Percentiles rank a stretch among this genome's conserved stretches.
These are phyloP conservation scores for Citeromyces siamensis DNA, from an alignment of 1,139 yeast genomes.

Conservation along the genomic window DNA sequence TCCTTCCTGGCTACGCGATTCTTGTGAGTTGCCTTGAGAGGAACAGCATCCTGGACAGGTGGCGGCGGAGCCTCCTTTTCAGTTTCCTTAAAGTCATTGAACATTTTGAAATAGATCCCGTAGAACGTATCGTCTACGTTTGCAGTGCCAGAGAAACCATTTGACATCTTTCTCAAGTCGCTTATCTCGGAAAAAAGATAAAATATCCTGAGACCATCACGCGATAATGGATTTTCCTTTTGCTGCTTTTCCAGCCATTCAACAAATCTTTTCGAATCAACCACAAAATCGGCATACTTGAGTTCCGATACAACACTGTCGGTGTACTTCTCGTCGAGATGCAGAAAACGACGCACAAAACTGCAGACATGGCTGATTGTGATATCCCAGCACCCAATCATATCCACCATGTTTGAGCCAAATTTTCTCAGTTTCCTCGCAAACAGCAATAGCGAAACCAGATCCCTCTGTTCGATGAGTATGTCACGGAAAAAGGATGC, in stretches of 20 bases:
- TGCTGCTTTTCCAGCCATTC: conserved; percentile 9
- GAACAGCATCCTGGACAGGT: not conserved
- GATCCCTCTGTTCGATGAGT: conserved; percentile 39
- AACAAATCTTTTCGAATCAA: conserved; percentile 25
- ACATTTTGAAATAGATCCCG: conserved; percentile 44
- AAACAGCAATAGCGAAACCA: conserved; percentile 44
- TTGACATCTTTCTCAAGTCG: conserved; percentile 61
- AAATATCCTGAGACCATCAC: conserved; percentile 22
- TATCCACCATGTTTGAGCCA: conserved; percentile 58
- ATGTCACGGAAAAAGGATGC: conserved; percentile 50
- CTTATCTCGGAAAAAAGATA: conserved; percentile 39
- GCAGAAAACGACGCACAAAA: conserved; percentile 32
- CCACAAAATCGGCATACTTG: conserved; percentile 31
- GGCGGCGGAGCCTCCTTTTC: conserved; percentile 10
- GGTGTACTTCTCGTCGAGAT: conserved; percentile 34
- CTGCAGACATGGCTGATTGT: conserved; percentile 35
- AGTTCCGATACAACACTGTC: conserved; percentile 39
- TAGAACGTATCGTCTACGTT: conserved; percentile 65
- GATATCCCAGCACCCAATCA: conserved; percentile 53
- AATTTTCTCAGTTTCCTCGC: conserved; percentile 65
- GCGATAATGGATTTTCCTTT: conserved; percentile 15
- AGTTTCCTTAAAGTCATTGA: conserved; percentile 10
- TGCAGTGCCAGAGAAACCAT: conserved; percentile 77
- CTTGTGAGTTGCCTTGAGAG: conserved; percentile 10
- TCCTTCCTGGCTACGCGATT: conserved; percentile 18